Base-by-base conservation (phyloP, 2,329 filamentous ascomycete species). In the Colletotrichum eleusines region DNA sequence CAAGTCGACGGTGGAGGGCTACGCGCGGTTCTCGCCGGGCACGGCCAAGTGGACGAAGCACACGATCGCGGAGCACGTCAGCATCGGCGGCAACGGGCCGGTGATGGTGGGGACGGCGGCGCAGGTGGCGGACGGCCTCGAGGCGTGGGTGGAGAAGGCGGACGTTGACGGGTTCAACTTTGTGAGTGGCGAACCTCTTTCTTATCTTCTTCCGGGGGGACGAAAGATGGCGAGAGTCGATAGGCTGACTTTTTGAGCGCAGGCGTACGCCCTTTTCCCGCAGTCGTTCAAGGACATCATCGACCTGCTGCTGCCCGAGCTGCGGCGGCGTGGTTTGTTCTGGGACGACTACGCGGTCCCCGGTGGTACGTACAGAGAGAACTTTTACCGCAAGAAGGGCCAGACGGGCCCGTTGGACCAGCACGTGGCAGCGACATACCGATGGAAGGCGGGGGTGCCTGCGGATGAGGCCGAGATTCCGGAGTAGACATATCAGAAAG, bases 81-180 rank as follows among this genome's bases (percentile, higher is more conserved):
- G 87, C 51, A 84, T 93, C 16, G 91, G 91, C 5, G 91, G 91
- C 1, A 85, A 92, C 23, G 90, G 91, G 0, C 88, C 90, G 0
- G 85, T 89, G 0, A 78, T 90, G 3, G 88, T 93, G 0, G 91
- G 92, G 0, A 92, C 89, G 0, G 82, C 91, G 0, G 78, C 84
- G 20, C 87, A 89, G 73, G 90, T 93, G 1, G 91, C 90, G 0
- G 91, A 94, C 76, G 85, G 87, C 53, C 83, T 94, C 66, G 89
- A 94, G 79, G 79, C 83, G 0, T 94, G 91, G 91, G 83, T 93
- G 0, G 76, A 82, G 7, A 91, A 92, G 77, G 90, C 89, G 0
- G 91, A 92, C 73, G 86, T 94, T 1, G 91, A 94, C 76, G 91
- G 91, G 0, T 94, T 94, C 80, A 94, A 94, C 76, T 86, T 94